Conservation (phyloP, 345 rosid species). For the Ailanthus altissimus region DNA sequence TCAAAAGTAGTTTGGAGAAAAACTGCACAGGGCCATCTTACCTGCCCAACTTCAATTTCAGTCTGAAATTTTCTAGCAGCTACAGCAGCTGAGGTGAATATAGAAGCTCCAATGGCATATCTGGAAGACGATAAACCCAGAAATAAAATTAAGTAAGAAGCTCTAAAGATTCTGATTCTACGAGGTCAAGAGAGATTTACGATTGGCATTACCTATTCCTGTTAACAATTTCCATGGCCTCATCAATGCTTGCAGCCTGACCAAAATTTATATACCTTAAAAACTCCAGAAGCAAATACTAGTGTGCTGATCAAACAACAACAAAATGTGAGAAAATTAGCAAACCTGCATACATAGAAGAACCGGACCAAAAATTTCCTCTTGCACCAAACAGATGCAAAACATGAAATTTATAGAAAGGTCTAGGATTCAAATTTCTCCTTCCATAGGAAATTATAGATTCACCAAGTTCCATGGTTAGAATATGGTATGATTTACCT, state of each 20-base stretch:
- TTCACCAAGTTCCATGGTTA: not conserved
- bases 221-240: slow-evolving; percentile 58
- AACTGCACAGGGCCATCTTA: slow-evolving; percentile 25
- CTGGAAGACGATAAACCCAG: slow-evolving; percentile 33
- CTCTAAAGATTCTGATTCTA: not conserved
- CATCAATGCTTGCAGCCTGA: slow-evolving; percentile 52
- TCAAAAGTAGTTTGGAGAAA: not conserved
- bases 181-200: not conserved
- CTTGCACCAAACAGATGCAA: slow-evolving; percentile 47
- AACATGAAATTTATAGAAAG: not conserved
- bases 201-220: slow-evolving; percentile 44
- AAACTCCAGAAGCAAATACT: not conserved
- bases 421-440: not conserved
- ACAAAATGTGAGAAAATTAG: slow-evolving; percentile 13
- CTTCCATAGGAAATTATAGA: slow-evolving; percentile 6
- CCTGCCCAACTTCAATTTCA: slow-evolving; percentile 97
- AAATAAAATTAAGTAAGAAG: not conserved
- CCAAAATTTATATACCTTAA: slow-evolving; percentile 1
- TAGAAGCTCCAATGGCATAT: slow-evolving; percentile 92
- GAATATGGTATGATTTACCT: slow-evolving; percentile 36
- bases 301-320: not conserved
- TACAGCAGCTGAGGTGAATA: slow-evolving; percentile 85
- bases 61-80: slow-evolving; percentile 94
- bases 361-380: slow-evolving; percentile 98
- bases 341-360: slow-evolving; percentile 87